Conservation (phyloP, 306 rosid genomes). For the Malus domestica region ASM211411v1 NC_041790.1:31247001-31247500, state of each 20-base stretch:
- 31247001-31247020: not conserved
- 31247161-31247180: not conserved
- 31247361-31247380: not conserved
- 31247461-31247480: conserved; percentile 76
- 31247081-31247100: not conserved
- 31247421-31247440: conserved; percentile 8
- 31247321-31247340: conserved; percentile 90
- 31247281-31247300: conserved; percentile 42
- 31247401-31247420: not conserved
- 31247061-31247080: not conserved
- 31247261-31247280: conserved; percentile 84
- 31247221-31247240: conserved; percentile 53
- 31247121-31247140: not conserved
- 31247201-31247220: conserved; percentile 11
- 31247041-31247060: not conserved
- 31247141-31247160: not conserved
- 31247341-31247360: conserved; percentile 39
- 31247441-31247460: conserved; percentile 13
- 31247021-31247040: not conserved
- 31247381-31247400: not conserved
- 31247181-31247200: not conserved
- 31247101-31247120: not conserved
- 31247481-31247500: conserved; percentile 94
- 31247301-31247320: conserved; percentile 87
- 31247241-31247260: conserved; percentile 76